phyloP scores from a whole-genome alignment of 352 stramenopile genomes.

The Phytopythium oedochilum region DNA sequence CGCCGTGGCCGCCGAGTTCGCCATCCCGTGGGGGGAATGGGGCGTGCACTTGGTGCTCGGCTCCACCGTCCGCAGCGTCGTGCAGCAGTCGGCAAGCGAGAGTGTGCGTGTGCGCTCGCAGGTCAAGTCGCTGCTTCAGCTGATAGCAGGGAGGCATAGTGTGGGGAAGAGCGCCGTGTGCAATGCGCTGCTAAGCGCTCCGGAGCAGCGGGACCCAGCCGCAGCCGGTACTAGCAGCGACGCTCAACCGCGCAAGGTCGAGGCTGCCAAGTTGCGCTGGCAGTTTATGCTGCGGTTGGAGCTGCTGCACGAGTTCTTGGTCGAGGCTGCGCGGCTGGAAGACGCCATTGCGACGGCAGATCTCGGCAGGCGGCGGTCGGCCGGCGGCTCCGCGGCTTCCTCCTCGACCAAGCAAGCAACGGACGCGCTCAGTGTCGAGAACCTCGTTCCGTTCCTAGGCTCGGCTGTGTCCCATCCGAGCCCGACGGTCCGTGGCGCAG shows the following conservation, averaged over 20 bases:
- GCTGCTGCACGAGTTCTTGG: conserved; percentile 48
- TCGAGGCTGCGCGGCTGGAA: conserved; percentile 8
- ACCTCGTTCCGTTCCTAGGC: conserved; percentile 68
- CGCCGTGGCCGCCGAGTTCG: conserved; percentile 22
- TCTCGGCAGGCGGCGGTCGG: conserved; percentile 16
- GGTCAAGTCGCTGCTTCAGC: conserved; percentile 40
- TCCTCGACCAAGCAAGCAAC: conserved; percentile 13
- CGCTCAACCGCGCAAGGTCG: conserved; percentile 36
- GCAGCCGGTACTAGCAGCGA: conserved; percentile 16
- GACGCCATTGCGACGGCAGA: conserved; percentile 8
- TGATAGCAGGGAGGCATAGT: conserved; percentile 37
- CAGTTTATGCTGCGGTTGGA: conserved; percentile 57
- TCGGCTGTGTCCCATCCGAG: conserved; percentile 59
- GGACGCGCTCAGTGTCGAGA: conserved; percentile 53
- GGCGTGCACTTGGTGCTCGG: conserved; percentile 70
- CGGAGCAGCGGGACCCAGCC: conserved; percentile 48
- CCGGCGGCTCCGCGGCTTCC: background rate
- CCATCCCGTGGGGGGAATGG: conserved; percentile 77
- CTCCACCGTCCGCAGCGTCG: conserved; percentile 67
- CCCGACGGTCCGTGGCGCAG: conserved; percentile 28
- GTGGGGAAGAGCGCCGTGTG: conserved; percentile 58
- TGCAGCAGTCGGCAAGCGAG: conserved; percentile 64
- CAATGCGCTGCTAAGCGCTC: conserved; percentile 66
- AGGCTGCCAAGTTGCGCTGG: conserved; percentile 51
- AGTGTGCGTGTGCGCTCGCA: conserved; percentile 56